A percentile compares a stretch with the other conserved stretches of the same genome.
These are phyloP conservation scores for Kondoa malvinella DNA, from an alignment of 768 basidiomycete genomes.

Conservation along the genomic window DNA sequence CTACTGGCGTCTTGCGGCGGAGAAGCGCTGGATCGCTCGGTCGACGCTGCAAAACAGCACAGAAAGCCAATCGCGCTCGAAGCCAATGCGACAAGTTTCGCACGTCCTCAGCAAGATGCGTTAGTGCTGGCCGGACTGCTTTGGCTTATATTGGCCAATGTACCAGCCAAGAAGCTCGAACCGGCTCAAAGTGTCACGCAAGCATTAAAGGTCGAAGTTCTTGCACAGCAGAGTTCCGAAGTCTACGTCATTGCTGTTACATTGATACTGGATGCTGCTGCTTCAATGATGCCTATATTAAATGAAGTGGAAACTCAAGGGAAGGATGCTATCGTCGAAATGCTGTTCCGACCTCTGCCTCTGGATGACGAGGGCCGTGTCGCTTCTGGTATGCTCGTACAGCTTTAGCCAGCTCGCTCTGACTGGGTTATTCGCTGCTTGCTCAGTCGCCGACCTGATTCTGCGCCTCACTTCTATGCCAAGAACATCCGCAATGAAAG, in stretches of 20 bases:
- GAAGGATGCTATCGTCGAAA: neutral
- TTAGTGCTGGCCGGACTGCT: neutral
- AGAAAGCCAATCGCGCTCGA: neutral
- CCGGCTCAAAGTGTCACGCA: neutral
- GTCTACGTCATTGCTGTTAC: neutral
- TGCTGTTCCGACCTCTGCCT: neutral
- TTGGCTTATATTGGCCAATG: neutral
- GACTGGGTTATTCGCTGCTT: neutral
- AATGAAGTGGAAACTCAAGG: neutral
- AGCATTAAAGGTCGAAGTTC: neutral
- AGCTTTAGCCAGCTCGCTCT: neutral
- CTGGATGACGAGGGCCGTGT: neutral
- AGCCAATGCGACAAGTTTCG: neutral
- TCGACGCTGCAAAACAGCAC: neutral
- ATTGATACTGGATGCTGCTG: neutral
- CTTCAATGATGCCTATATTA: neutral
- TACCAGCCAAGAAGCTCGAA: neutral
- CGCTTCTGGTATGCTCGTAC: neutral
- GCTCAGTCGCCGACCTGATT: neutral
- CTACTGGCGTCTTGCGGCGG: neutral
- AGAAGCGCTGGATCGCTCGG: neutral
- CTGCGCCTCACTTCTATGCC: neutral
- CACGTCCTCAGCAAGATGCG: neutral
- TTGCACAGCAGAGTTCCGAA: neutral
- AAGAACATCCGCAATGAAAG: neutral